Percentiles rank a stretch among this genome's conserved stretches.
phyloP scores from a whole-genome alignment of 2,329 filamentous ascomycete genomes.

The Fusarium metavorans region DNA sequence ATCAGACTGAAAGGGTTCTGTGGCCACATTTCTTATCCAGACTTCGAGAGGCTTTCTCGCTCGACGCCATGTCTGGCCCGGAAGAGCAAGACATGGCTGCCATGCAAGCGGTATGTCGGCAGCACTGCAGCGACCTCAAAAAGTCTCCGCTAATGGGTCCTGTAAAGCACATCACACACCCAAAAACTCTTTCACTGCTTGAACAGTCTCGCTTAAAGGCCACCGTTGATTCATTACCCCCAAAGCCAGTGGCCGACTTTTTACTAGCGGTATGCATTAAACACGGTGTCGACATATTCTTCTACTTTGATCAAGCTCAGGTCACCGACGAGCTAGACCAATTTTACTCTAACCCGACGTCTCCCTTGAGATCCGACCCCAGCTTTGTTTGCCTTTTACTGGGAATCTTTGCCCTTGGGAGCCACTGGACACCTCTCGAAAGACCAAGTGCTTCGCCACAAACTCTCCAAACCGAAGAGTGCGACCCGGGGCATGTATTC shows the following conservation, averaged over 20 bases:
- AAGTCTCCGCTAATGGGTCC: neutral
- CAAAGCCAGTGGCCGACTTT: conserved; percentile 44
- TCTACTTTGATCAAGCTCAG: conserved; percentile 47
- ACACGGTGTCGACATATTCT: conserved; percentile 45
- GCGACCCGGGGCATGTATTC: conserved; percentile 48
- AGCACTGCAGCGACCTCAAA: neutral
- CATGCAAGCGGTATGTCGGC: conserved; percentile 32
- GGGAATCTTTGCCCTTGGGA: conserved; percentile 47
- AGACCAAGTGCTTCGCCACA: conserved; percentile 28
- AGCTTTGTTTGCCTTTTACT: conserved; percentile 45
- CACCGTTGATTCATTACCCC: conserved; percentile 43
- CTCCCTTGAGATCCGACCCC: conserved; percentile 35
- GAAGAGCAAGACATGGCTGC: conserved; percentile 37
- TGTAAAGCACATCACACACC: conserved; percentile 22
- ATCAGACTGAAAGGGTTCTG: conserved; percentile 40
- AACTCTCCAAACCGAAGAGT: conserved; percentile 2
- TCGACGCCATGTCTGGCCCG: conserved; percentile 32
- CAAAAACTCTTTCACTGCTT: conserved; percentile 17
- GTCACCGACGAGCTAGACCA: conserved; percentile 40
- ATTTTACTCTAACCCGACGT: conserved; percentile 40
- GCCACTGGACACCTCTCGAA: conserved; percentile 50
- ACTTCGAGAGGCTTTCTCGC: conserved; percentile 44
- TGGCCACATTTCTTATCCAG: conserved; percentile 46
- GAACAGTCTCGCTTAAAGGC: conserved; percentile 37
- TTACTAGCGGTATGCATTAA: conserved; percentile 46